Base-by-base conservation (phyloP, 306 rosid species). In the Ceratonia siliqua region DNA sequence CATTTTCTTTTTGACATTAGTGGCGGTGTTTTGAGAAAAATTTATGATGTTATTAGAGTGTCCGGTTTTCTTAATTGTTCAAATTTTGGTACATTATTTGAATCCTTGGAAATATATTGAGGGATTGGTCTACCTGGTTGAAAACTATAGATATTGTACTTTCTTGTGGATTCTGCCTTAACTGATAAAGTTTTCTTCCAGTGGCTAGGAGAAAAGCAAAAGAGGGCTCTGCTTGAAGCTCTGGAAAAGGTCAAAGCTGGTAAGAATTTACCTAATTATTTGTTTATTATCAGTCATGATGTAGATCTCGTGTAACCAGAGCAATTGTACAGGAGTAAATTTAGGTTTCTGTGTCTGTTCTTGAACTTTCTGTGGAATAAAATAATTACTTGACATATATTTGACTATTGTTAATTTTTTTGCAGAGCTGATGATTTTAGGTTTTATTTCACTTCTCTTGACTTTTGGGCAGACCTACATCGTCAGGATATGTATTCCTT, bases 371-470 rank as follows among this genome's bases (percentile, higher is more conserved):
- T 62, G 63, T 39, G 39, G 36, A 38, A 46, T 24, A 21, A 20
- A 49, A 43, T 30, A 32, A 43, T 72, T 52, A 21, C 17, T 17
- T 56, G 15, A 66, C 21, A 12, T 1, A 21, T 43, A 43, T 55
- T 64, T 68, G 33, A 54, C 21, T 25, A n/a, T 58, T 73, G 62
- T 20, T 67, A 50, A 14, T 6, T 35, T 30, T 59, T 11, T 76
- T 84, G 85, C 99, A 95, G 99, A 95, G 88, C 68, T 95, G 92
- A 95, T 95, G 99, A 68, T 95, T 86, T 79, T 95, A 21, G 99
- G 99, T 41, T 95, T 95, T 88, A 83, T 95, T 78, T 95, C 99
- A 5, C 79, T 95, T 24, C 82, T 95, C 74, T 74, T 95, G 84
- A 92, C 98, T 58, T 95, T 95, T 54, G 85, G 98, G 8, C 99